Percentiles rank a stretch among this genome's conserved stretches.
These are phyloP conservation scores for Ramichloridium luteum DNA, from an alignment of 2,329 filamentous ascomycete genomes.

Conservation along the genomic window DNA sequence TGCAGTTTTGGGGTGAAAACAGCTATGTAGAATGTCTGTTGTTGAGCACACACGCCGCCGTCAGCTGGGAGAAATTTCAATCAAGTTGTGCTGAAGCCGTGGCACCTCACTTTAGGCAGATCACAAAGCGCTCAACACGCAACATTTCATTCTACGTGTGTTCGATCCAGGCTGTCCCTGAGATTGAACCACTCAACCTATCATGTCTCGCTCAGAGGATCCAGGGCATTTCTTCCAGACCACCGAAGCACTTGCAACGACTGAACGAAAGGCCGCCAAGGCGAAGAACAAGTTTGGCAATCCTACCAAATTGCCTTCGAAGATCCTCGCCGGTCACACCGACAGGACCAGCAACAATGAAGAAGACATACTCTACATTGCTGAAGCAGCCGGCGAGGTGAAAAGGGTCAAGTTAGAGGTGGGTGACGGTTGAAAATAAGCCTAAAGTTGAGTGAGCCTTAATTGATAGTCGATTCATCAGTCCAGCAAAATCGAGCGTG, in stretches of 20 bases:
- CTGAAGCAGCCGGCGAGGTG: constrained; percentile 75
- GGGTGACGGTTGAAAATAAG: constrained; percentile 31
- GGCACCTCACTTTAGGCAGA: too few relatives aligned
- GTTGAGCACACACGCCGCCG: too few relatives aligned
- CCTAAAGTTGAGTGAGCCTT: not conserved
- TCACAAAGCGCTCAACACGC: too few relatives aligned
- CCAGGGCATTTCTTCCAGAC: constrained; percentile 85
- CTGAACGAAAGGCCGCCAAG: constrained; percentile 54
- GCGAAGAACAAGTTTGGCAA: constrained; percentile 72
- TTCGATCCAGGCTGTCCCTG: too few relatives aligned
- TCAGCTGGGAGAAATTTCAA: too few relatives aligned
- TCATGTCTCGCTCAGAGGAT: constrained; percentile 57
- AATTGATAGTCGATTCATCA: constrained; percentile 16
- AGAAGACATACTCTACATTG: constrained; percentile 53
- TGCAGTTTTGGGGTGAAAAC: too few relatives aligned
- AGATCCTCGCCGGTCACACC: constrained; percentile 61
- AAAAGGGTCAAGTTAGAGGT: constrained; percentile 66
- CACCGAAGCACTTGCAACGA: constrained; percentile 44
- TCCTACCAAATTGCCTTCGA: constrained; percentile 70
- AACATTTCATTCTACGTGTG: too few relatives aligned
- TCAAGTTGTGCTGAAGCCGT: too few relatives aligned
- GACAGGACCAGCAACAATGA: constrained; percentile 50
- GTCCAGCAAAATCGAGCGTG: constrained; percentile 33
- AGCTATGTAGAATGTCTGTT: too few relatives aligned
- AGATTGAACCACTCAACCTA: too few relatives aligned